Percentiles rank a stretch among this genome's conserved stretches.
phyloP scores from a whole-genome alignment of 768 basidiomycete species.

The Russula earlei region DNA sequence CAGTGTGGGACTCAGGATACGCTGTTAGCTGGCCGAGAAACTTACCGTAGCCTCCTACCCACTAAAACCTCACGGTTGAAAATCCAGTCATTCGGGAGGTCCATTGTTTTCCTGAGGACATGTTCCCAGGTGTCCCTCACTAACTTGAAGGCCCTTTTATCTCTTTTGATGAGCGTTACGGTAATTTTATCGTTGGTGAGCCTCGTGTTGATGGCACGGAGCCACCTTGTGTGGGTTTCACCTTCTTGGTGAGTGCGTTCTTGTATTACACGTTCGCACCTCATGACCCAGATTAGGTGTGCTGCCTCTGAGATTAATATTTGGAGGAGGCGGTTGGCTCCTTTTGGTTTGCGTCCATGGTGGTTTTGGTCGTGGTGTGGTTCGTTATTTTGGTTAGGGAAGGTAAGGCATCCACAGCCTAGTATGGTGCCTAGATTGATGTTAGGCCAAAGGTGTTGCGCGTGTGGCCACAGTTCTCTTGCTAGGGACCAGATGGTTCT shows the following conservation, averaged over 20 bases:
- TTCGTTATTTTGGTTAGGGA: no score
- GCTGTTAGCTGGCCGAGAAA: no score
- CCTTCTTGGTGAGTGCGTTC: not conserved
- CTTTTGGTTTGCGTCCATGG: not conserved
- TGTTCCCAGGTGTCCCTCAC: no score
- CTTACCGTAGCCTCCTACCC: no score
- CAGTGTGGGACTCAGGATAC: no score
- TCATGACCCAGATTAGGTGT: constrained; percentile 2
- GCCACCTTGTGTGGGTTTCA: not conserved
- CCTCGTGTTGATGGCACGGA: no score
- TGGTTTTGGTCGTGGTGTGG: not conserved
- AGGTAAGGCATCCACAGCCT: no score
- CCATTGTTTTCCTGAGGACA: no score
- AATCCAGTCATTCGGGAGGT: no score
- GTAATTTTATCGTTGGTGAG: not conserved
- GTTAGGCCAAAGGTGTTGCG: not conserved
- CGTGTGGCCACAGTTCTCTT: not conserved
- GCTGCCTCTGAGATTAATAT: not conserved
- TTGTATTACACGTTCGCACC: not conserved
- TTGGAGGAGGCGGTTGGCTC: not conserved
- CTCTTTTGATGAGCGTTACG: not conserved
- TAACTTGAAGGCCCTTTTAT: no score
- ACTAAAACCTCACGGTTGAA: no score
- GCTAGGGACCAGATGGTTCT: no score
- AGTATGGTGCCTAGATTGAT: not conserved